Evolutionary conservation across 768 basidiomycete genomes (phyloP).

Genomic region (Podaxis carcinomalis): DNA sequence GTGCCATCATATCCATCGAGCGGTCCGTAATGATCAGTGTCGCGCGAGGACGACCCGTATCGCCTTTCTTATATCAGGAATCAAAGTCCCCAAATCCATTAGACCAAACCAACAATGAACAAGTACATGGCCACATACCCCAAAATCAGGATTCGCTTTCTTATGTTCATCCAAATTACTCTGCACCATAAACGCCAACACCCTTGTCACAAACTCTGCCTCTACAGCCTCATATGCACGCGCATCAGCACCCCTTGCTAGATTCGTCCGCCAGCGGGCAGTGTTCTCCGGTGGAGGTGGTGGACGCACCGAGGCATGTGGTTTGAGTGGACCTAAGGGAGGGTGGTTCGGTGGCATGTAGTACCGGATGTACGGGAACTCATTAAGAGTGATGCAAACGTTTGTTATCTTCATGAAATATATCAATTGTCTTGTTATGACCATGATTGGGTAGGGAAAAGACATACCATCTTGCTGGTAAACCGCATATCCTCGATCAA

Average conservation of each 20-base stretch:
- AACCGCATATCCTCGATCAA: slow-evolving; percentile 86
- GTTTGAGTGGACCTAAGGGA: slow-evolving; percentile 82
- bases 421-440: background rate
- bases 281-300: slow-evolving; percentile 62
- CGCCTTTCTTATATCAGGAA: slow-evolving; percentile 42
- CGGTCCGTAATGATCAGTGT: slow-evolving; percentile 92
- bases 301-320: slow-evolving; percentile 57
- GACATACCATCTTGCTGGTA: slow-evolving; percentile 60
- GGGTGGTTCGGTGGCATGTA: slow-evolving; percentile 80
- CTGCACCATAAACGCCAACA: slow-evolving; percentile 86
- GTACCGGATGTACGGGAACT: slow-evolving; percentile 91
- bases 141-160: slow-evolving; percentile 81
- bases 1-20: slow-evolving; percentile 90
- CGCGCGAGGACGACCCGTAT: slow-evolving; percentile 62
- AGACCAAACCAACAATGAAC: background rate
- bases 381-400: slow-evolving; percentile 83
- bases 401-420: slow-evolving; percentile 64
- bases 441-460: background rate
- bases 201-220: slow-evolving; percentile 72
- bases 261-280: slow-evolving; percentile 75
- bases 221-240: slow-evolving; percentile 67
- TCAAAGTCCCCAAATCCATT: background rate
- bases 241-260: slow-evolving; percentile 68
- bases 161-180: slow-evolving; percentile 82
- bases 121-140: slow-evolving; percentile 45